Base-by-base conservation (phyloP, 1,284 basidiomycete species). In the Papiliotrema nemorosa region DNA sequence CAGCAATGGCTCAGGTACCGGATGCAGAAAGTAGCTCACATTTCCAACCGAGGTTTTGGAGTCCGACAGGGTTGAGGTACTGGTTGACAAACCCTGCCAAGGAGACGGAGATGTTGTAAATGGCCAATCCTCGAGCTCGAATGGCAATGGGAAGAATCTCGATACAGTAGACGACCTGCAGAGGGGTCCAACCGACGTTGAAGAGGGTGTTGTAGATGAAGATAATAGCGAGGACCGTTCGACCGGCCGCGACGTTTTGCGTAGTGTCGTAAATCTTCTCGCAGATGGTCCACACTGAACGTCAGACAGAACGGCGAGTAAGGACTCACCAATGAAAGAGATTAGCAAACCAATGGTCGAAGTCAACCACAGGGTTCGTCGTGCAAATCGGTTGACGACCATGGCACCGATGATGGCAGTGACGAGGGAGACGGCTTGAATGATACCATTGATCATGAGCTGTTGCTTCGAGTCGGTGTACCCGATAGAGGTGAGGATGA, bases 121-220 rank as follows among this genome's bases (percentile, higher is more conserved):
- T 66, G 53, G 78, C 84, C 75, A 87, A 82, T 48, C 86, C 86
- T 75, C 86, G 85, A 34, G 86, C 85, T 63, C 86, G 85, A 44
- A 88, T 49, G 3, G 52, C 33, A 22, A 53, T 27, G 14, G 54
- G 52, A 2, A 56, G 50, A 34, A 45, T 51, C 36, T 47, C 44
- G 37, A 43, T 36, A 25, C 38, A 53, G 50, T 51, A 49, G 39
- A 50, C 43, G 20, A 50, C 47, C 44, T 50, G 48, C 18, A 58
- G 38, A 3, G 55, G 53, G 16, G 47, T 45, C 55, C 53, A 54
- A 16, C 49, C 55, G 22, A 54, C 47, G 26, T 54, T 51, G 45
- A 38, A 51, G 37, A 55, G 53, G 22, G 35, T 25, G 34, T 58
- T 45, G 48, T 50, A 58, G 47, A 58, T 46, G 61, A 63, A 69